Evolutionary conservation across 1,284 basidiomycete genomes (phyloP).

Genomic region (Apiotrichum akiyoshidainum): DNA sequence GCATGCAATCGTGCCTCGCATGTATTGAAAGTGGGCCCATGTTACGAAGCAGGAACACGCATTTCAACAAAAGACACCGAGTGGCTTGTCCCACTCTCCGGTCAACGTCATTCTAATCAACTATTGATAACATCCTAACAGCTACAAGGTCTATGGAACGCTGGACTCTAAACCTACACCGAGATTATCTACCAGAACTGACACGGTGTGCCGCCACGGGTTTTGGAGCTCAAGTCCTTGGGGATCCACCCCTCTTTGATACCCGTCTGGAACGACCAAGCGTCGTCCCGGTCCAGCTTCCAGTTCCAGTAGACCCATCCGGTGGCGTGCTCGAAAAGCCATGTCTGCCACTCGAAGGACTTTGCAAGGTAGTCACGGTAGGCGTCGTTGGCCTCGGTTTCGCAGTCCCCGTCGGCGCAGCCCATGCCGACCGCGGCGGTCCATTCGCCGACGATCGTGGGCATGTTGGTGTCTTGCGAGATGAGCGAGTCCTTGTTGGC

Average conservation of each 20-base stretch:
- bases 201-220: not conserved
- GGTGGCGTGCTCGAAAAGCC: not conserved
- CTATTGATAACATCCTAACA: too few species aligned
- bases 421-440: not conserved
- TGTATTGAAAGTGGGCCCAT: too few species aligned
- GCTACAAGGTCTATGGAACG: too few species aligned
- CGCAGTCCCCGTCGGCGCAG: not conserved
- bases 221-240: not conserved
- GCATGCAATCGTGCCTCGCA: too few species aligned
- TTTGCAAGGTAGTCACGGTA: not conserved
- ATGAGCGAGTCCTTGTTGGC: not conserved
- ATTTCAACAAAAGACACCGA: too few species aligned
- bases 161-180: not conserved
- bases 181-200: not conserved
- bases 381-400: not conserved
- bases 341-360: slow-evolving; percentile 2
- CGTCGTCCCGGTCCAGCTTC: not conserved
- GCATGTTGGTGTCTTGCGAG: not conserved
- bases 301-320: slow-evolving; percentile 6
- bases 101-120: too few species aligned
- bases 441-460: slow-evolving; percentile 3
- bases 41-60: too few species aligned
- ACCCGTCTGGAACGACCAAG: not conserved
- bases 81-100: too few species aligned
- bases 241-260: not conserved